Evolutionary conservation across 2,329 filamentous ascomycete genomes (phyloP).

Genomic region (Trichoderma aggressivum): DNA sequence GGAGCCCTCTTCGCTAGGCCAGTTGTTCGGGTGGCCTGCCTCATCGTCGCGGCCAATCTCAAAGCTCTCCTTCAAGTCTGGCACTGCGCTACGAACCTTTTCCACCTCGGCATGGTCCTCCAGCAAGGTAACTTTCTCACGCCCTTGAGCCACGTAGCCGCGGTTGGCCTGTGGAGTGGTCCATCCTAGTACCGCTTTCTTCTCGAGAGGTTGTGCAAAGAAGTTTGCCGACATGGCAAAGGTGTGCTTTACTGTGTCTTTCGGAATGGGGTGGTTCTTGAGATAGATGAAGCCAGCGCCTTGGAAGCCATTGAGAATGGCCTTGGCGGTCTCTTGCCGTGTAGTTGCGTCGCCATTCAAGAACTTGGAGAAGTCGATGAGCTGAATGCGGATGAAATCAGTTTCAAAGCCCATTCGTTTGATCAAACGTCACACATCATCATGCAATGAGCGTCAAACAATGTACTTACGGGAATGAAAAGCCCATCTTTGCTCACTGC

Average conservation of each 20-base stretch:
- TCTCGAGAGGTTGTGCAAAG: slow-evolving; percentile 59
- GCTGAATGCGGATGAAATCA: slow-evolving; percentile 18
- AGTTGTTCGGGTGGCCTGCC: slow-evolving; percentile 67
- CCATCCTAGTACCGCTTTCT: slow-evolving; percentile 68
- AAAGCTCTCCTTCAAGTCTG: slow-evolving; percentile 63
- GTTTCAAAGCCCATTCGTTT: background rate
- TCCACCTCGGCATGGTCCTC: slow-evolving; percentile 55
- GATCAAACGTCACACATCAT: background rate
- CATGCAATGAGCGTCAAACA: background rate
- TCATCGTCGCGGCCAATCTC: slow-evolving; percentile 62
- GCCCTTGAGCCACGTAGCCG: slow-evolving; percentile 66
- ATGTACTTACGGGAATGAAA: slow-evolving; percentile 49
- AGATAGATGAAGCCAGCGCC: slow-evolving; percentile 88
- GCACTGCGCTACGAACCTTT: slow-evolving; percentile 54
- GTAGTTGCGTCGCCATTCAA: slow-evolving; percentile 58
- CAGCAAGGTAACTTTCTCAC: slow-evolving; percentile 66
- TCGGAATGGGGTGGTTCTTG: slow-evolving; percentile 69
- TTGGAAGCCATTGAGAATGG: slow-evolving; percentile 77
- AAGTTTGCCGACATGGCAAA: slow-evolving; percentile 69
- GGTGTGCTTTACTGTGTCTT: slow-evolving; percentile 54
- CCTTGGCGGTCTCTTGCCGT: slow-evolving; percentile 62
- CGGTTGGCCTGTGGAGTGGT: slow-evolving; percentile 69
- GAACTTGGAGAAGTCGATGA: slow-evolving; percentile 66
- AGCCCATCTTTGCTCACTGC: slow-evolving; percentile 52
- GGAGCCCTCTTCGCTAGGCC: slow-evolving; percentile 53